Evolutionary conservation across 2,329 filamentous ascomycete genomes (phyloP).

Genomic region (Neonectria neomacrospora): DNA sequence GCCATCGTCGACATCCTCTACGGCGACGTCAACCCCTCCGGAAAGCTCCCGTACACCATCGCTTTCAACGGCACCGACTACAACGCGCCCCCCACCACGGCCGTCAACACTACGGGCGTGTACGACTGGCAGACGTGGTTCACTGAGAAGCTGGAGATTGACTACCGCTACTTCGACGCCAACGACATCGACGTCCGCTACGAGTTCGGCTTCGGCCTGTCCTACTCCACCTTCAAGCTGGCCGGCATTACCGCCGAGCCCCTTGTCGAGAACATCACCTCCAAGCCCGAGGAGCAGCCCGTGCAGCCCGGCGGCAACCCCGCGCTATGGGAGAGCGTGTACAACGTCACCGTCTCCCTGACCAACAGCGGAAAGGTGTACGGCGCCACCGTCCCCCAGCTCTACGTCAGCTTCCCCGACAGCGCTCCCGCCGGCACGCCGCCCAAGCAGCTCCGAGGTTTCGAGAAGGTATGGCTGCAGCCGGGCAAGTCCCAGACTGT

Average conservation of each 20-base stretch:
- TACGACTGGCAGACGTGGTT: constrained; percentile 62
- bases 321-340: constrained; percentile 64
- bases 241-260: constrained; percentile 47
- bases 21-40: constrained; percentile 74
- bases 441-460: constrained; percentile 60
- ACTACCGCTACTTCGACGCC: constrained; percentile 74
- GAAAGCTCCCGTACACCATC: constrained; percentile 78
- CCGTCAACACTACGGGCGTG: constrained; percentile 50
- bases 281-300: constrained; percentile 42
- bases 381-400: constrained; percentile 64
- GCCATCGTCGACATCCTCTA: constrained; percentile 75
- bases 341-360: constrained; percentile 58
- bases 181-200: constrained; percentile 68
- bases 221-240: constrained; percentile 72
- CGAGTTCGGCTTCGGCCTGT: constrained; percentile 76
- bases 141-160: constrained; percentile 73
- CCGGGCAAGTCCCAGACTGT: constrained; percentile 54
- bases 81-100: constrained; percentile 54
- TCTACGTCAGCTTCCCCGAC: constrained; percentile 62
- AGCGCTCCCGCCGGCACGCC: constrained; percentile 57
- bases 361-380: constrained; percentile 62
- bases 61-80: constrained; percentile 64
- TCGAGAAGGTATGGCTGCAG: constrained; percentile 60
- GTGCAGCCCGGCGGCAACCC: constrained; percentile 65
- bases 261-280: constrained; percentile 39